These are phyloP conservation scores for Candida sp. DNA, from an alignment of 1,139 yeast genomes.

Conservation along the genomic window DNA sequence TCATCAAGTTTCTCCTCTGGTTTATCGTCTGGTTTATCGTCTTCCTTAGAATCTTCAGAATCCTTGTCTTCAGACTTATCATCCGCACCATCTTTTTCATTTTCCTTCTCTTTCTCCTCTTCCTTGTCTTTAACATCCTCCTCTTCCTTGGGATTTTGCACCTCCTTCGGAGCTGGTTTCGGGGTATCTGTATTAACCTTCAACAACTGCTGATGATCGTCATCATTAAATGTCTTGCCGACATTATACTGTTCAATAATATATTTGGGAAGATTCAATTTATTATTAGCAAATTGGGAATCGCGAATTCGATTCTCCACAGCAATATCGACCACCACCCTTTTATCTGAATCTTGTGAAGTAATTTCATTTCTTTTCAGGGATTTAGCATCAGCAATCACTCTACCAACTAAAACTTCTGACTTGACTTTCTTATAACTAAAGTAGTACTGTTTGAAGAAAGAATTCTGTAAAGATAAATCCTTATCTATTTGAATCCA, in stretches of 20 bases:
- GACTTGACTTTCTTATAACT: conserved; percentile 29
- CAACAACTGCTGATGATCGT: conserved; percentile 19
- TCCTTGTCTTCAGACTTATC: conserved; percentile 9
- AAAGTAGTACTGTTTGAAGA: conserved; percentile 28
- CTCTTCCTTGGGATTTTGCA: too few relatives aligned
- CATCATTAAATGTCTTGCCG: conserved; percentile 23
- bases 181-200: too few relatives aligned
- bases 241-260: conserved; percentile 28
- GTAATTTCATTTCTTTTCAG: conserved; percentile 4
- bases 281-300: conserved; percentile 24
- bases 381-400: neutral
- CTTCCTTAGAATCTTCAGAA: neutral
- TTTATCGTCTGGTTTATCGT: conserved; percentile 5
- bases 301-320: conserved; percentile 24
- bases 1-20: neutral
- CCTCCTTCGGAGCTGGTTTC: conserved; percentile 3
- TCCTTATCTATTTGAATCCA: conserved; percentile 41
- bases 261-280: conserved; percentile 23
- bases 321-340: conserved; percentile 38
- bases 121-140: conserved; percentile 3
- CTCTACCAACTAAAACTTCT: conserved; percentile 13
- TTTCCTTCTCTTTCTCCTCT: conserved; percentile 3
- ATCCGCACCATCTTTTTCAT: conserved; percentile 4
- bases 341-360: conserved; percentile 10
- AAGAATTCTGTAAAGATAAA: conserved; percentile 30